Base-by-base conservation (phyloP, 2,329 filamentous ascomycete species). In the Colletotrichum sublineola region DNA sequence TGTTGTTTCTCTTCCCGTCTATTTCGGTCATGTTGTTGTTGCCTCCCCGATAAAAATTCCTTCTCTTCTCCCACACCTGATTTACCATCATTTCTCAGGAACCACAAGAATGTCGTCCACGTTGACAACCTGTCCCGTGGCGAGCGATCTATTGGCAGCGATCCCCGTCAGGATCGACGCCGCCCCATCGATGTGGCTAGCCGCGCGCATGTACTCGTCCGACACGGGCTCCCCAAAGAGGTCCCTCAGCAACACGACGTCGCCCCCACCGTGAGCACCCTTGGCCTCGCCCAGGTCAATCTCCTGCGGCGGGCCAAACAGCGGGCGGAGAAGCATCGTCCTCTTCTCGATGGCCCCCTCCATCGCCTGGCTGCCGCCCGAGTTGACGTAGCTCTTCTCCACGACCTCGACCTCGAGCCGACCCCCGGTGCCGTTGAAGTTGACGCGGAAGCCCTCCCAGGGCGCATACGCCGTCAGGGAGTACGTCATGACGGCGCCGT, bases 351-450 rank as follows among this genome's bases (percentile, higher is more conserved):
- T 78, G 0, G 85, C 85, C 0, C 88, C 88, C 75, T 90, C 87
- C 0, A 83, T 77, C 2, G 85, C 83, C 77, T 90, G 88, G 40
- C 89, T 87, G 0, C 89, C 89, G 0, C 88, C 89, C 1, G 88
- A 87, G 77, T 90, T 90, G 50, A 89, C 87, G 74, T 91, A 91
- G 74, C 86, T 88, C 71, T 88, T 88, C 79, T 91, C 90, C 0
- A 91, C 87, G 0, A 91, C 87, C 75, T 91, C 88, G 68, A 90
- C 82, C 79, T 91, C 89, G 2, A 91, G 77, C 0, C 89, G 81
- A 0, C 90, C 89, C 5, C 85, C 85, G 0, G 86, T 91, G 5
- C 89, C 88, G 75, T 89, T 90, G 77, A 90, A 89, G 71, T 81
- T 86, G 15, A 88, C 86, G 0, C 87, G 83, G 79, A 89, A 89